Conservation (phyloP, 129 eudicot species). For the Smallanthus sonchifolius region DNA sequence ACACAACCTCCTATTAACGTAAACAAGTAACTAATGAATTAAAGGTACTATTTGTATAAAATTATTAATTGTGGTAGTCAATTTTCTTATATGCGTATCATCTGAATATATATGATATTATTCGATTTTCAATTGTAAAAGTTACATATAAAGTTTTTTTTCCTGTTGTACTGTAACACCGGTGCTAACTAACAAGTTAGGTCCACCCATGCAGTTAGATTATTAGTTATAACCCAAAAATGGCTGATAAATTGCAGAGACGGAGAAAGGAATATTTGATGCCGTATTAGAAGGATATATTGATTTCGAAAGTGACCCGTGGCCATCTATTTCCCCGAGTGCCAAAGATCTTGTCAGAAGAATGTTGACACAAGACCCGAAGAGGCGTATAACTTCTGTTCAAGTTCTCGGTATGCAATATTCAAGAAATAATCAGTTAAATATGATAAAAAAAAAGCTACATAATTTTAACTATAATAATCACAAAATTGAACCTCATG, state of each 20-base stretch:
- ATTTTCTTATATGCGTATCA: no score
- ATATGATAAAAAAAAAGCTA: neutral
- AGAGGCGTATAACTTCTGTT: conserved; percentile 71
- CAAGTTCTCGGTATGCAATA: conserved; percentile 70
- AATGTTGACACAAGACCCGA: conserved; percentile 78
- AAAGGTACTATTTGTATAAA: no score
- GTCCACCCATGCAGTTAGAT: no score
- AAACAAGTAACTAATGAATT: no score
- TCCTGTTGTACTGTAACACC: no score
- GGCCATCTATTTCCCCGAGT: conserved; percentile 79
- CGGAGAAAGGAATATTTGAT: conserved; percentile 80
- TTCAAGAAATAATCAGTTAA: neutral
- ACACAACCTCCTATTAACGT: no score
- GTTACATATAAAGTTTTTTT: no score
- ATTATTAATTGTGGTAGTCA: no score
- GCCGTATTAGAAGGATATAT: conserved; percentile 64
- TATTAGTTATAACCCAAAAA: neutral
- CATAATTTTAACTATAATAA: neutral
- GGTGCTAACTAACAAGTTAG: no score
- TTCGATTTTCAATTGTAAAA: no score
- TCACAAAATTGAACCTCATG: neutral
- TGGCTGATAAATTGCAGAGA: conserved; percentile 37
- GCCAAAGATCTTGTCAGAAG: conserved; percentile 81
- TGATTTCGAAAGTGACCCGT: conserved; percentile 70
- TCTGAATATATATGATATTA: no score